Percentiles rank a stretch among this genome's conserved stretches.
Evolutionary conservation across 805 yeast species (phyloP).

Genomic region (Saturnispora mendoncae): DNA sequence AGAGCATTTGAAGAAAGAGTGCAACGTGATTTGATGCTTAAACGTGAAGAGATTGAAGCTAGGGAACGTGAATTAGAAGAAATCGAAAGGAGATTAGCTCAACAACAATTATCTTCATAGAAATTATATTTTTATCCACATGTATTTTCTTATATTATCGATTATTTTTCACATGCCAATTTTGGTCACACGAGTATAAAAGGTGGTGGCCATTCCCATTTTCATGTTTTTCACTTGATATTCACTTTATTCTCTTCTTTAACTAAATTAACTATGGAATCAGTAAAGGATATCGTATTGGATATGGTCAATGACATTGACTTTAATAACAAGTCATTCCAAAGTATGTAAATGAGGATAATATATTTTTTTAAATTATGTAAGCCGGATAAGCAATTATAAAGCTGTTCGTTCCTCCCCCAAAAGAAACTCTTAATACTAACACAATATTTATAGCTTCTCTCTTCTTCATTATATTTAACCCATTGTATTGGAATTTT

Average conservation of each 20-base stretch:
- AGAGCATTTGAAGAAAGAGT: conserved; percentile 81
- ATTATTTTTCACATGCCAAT: conserved; percentile 6
- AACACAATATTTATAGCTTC: conserved; percentile 30
- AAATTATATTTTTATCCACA: no score
- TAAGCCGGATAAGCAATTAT: neutral
- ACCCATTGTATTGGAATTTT: conserved; percentile 92
- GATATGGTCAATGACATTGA: conserved; percentile 18
- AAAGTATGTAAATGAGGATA: conserved; percentile 18
- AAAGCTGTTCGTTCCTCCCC: neutral
- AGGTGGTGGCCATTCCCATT: conserved; percentile 1
- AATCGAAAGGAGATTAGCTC: conserved; percentile 43
- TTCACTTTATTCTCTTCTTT: neutral
- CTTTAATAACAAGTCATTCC: conserved; percentile 18
- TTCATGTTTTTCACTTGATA: neutral
- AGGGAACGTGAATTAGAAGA: conserved; percentile 81
- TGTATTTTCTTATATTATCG: neutral
- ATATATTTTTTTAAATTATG: no score
- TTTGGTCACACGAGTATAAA: conserved; percentile 6
- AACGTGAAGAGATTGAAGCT: conserved; percentile 73
- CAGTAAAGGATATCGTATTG: conserved; percentile 8
- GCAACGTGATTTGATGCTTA: conserved; percentile 73
- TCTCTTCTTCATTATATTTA: conserved; percentile 67
- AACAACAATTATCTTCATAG: conserved; percentile 13
- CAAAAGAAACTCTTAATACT: conserved; percentile 2
- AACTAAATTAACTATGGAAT: neutral